phyloP scores from a whole-genome alignment of 169 alveolate species.

The Plasmodium berghei region DNA sequence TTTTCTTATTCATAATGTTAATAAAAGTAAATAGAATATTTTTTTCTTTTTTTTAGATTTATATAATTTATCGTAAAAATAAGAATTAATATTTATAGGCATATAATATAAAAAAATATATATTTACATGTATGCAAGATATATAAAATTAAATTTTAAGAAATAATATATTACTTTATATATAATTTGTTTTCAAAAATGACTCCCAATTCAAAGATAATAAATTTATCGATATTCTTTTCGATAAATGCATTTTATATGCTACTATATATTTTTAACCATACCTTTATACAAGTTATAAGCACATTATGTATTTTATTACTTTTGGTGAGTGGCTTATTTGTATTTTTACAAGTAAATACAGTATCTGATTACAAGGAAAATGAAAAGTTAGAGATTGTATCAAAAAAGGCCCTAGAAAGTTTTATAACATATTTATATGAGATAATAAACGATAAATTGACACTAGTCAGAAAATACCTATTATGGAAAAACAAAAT shows the following conservation, averaged over 20 bases:
- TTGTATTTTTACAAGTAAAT: constrained; percentile 71
- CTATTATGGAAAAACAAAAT: constrained; percentile 50
- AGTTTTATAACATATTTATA: constrained; percentile 20
- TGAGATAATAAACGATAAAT: constrained; percentile 57
- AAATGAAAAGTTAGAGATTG: constrained; percentile 56
- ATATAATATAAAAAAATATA: not conserved
- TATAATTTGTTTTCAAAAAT: constrained; percentile 26
- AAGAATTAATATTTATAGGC: not conserved
- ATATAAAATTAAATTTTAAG: no score
- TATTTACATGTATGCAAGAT: no score
- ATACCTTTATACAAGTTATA: constrained; percentile 54
- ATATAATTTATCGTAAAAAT: no score
- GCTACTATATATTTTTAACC: constrained; percentile 47
- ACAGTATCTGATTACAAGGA: constrained; percentile 34
- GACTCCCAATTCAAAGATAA: constrained; percentile 40
- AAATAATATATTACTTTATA: not conserved
- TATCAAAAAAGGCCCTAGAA: constrained; percentile 55
- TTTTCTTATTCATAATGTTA: no score
- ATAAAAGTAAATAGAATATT: no score
- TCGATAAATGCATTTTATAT: constrained; percentile 73
- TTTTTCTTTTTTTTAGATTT: no score
- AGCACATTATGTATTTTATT: constrained; percentile 50
- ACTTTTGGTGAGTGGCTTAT: constrained; percentile 61
- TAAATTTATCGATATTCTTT: constrained; percentile 61
- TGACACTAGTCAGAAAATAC: constrained; percentile 46